Evolutionary conservation across 176 grass and related monocot genomes (phyloP).

Genomic region (Elymus sibiricus): DNA sequence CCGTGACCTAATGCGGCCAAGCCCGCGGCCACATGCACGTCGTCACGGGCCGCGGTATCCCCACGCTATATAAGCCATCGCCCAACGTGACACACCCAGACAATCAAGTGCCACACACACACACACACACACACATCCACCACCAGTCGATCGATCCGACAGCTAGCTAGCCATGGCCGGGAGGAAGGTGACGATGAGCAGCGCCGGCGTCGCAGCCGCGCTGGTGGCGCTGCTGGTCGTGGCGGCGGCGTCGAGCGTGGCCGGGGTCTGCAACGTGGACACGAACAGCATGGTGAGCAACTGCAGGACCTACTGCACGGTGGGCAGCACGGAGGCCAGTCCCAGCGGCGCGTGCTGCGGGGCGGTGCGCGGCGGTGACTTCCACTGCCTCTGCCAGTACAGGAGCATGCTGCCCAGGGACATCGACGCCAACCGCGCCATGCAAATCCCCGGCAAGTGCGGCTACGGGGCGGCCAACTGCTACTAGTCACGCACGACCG

Average conservation of each 20-base stretch:
- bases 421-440: conserved; percentile 21
- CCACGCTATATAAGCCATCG: conserved; percentile 25
- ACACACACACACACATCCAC: neutral
- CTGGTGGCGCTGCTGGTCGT: neutral
- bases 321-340: neutral
- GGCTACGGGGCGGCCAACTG: neutral
- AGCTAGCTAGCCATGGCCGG: conserved; percentile 13
- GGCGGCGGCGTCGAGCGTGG: too few species aligned
- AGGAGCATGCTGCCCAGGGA: fast-evolving
- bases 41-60: conserved; percentile 17
- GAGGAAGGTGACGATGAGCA: neutral
- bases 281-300: neutral
- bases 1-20: conserved; percentile 33
- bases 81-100: conserved; percentile 6
- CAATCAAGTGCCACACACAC: neutral
- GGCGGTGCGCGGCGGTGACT: conserved; percentile 11
- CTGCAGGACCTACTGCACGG: neutral
- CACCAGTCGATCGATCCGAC: neutral
- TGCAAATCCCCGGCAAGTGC: conserved; percentile 11
- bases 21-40: conserved; percentile 20
- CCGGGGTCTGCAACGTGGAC: neutral
- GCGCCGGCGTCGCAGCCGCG: neutral
- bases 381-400: conserved; percentile 35
- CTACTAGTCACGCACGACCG: neutral
- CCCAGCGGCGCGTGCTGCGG: conserved; percentile 28